phyloP scores from a whole-genome alignment of 2,329 filamentous ascomycete species.

The Aspergillus transmontanensis region DNA sequence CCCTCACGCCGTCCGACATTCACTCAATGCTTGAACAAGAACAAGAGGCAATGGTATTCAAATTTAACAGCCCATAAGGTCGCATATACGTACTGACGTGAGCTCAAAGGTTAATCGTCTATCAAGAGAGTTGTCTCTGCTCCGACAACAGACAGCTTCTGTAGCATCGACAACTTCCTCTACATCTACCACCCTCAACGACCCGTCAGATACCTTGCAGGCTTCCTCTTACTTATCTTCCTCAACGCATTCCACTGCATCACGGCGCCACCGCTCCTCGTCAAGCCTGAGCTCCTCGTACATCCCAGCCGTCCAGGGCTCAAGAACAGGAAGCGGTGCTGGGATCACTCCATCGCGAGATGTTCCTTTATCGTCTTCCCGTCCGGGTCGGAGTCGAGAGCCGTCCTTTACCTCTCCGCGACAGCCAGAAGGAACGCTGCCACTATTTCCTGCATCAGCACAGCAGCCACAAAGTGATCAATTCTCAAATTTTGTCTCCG shows the following conservation, averaged over 20 bases:
- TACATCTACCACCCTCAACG: conserved; percentile 54
- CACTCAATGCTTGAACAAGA: conserved; percentile 91
- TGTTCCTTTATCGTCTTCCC: conserved; percentile 30
- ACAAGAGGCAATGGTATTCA: conserved; percentile 83
- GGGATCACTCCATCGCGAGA: conserved; percentile 50
- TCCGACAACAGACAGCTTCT: conserved; percentile 70
- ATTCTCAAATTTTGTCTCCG: conserved; percentile 26
- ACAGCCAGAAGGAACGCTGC: conserved; percentile 35
- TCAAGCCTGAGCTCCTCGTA: conserved; percentile 55
- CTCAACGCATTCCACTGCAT: conserved; percentile 56
- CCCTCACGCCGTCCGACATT: conserved; percentile 84
- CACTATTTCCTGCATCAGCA: conserved; percentile 31
- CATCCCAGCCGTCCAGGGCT: conserved; percentile 39
- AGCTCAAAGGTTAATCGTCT: conserved; percentile 78
- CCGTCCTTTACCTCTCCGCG: conserved; percentile 45
- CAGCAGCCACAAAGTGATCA: conserved; percentile 33
- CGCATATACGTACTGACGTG: not conserved
- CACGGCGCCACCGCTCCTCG: conserved; percentile 59
- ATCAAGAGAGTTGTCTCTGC: conserved; percentile 80
- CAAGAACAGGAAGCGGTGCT: conserved; percentile 39
- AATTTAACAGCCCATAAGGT: not conserved
- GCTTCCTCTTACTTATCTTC: conserved; percentile 47
- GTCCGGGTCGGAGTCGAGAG: conserved; percentile 44
- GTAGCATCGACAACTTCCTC: conserved; percentile 64
- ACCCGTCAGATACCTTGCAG: conserved; percentile 49